A percentile compares a stretch with the other conserved stretches of the same genome.
These are phyloP conservation scores for Trichoderma virens DNA, from an alignment of 495 filamentous ascomycete species.

Conservation along the genomic window DNA sequence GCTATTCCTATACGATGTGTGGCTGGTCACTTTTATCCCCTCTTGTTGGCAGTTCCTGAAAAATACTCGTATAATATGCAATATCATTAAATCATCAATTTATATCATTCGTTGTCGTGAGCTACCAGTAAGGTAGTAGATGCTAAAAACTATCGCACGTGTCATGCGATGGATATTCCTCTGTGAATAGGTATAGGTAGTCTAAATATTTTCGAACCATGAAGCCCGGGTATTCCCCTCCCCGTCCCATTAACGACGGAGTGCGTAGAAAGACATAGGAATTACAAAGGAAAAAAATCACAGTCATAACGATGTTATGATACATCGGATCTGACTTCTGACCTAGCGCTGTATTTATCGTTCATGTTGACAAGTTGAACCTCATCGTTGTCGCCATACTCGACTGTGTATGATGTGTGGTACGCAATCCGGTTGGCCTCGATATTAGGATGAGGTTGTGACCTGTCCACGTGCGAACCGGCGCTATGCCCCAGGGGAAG, in stretches of 20 bases:
- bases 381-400: constrained; percentile 10
- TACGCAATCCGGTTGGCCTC: not conserved
- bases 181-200: too few relatives aligned
- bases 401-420: constrained; percentile 8
- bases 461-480: not conserved
- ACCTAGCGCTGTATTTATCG: not conserved
- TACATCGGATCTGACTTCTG: not conserved
- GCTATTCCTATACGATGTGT: too few relatives aligned
- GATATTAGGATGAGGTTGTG: not conserved
- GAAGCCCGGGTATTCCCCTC: not conserved
- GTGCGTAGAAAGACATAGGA: not conserved
- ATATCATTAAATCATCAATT: not conserved
- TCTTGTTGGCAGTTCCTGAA: not conserved
- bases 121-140: not conserved
- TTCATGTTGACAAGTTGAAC: not conserved
- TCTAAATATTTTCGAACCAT: not conserved
- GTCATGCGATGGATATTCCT: too few relatives aligned
- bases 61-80: not conserved
- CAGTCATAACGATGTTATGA: not conserved
- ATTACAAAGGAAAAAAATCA: not conserved
- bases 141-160: not conserved
- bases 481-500: not conserved
- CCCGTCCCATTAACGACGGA: too few relatives aligned
- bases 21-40: too few relatives aligned
- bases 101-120: not conserved